Percentiles rank a stretch among this genome's conserved stretches.
phyloP scores from a whole-genome alignment of 768 basidiomycete species.

The Infundibulicybe gibba region DNA sequence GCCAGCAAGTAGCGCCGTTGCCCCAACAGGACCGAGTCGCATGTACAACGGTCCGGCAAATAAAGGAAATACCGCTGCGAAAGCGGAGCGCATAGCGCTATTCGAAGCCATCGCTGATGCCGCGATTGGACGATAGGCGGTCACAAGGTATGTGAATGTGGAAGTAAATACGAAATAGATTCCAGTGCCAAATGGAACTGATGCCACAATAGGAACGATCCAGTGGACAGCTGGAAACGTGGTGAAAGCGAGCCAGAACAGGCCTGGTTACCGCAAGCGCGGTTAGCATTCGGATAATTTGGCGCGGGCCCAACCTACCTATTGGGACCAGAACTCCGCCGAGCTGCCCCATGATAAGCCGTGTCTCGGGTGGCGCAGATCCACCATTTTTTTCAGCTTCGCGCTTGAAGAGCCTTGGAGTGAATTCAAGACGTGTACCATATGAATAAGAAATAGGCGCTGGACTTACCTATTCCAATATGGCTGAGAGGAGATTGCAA shows the following conservation, averaged over 20 bases:
- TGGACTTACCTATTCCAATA: conserved; percentile 48
- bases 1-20: conserved; percentile 68
- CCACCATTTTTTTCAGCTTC: conserved; percentile 36
- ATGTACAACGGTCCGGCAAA: conserved; percentile 69
- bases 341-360: conserved; percentile 61
- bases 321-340: conserved; percentile 67
- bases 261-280: conserved; percentile 41
- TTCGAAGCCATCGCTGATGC: conserved; percentile 70
- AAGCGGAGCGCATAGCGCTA: conserved; percentile 55
- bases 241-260: conserved; percentile 64
- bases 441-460: background rate
- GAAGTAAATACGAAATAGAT: conserved; percentile 68
- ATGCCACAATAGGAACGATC: conserved; percentile 64
- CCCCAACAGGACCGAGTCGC: conserved; percentile 66
- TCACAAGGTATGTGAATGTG: conserved; percentile 70
- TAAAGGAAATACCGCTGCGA: conserved; percentile 60
- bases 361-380: conserved; percentile 59
- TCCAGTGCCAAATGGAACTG: conserved; percentile 61
- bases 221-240: conserved; percentile 49
- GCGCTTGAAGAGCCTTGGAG: conserved; percentile 30
- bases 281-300: conserved; percentile 39
- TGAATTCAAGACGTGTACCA: background rate
- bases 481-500: conserved; percentile 50
- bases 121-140: conserved; percentile 61
- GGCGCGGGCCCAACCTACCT: conserved; percentile 39